These are phyloP conservation scores for Cymbopogon flexuosus DNA, from an alignment of 202 grass and related monocot species.

Conservation along the genomic window DNA sequence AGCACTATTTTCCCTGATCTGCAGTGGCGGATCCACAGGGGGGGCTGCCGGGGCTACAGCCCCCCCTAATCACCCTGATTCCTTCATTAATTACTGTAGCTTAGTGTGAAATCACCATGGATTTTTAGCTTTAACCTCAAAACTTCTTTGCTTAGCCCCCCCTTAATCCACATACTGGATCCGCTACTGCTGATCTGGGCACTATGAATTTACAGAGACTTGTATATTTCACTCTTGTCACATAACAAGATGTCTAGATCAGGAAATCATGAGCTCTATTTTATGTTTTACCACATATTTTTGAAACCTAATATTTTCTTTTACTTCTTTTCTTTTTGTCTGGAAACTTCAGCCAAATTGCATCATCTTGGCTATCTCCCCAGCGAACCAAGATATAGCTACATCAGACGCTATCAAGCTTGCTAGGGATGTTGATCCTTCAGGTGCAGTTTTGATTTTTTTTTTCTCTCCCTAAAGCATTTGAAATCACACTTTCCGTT, in stretches of 20 bases:
- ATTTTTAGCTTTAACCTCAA: too few relatives aligned
- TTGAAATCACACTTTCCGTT: conserved; percentile 21
- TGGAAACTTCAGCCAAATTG: conserved; percentile 66
- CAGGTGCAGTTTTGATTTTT: conserved; percentile 42
- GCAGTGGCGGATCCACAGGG: too few relatives aligned
- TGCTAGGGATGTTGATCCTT: conserved; percentile 94
- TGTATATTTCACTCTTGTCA: not conserved
- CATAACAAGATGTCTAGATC: not conserved
- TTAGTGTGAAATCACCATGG: too few relatives aligned
- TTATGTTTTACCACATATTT: not conserved
- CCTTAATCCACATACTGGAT: too few relatives aligned
- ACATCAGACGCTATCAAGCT: conserved; percentile 97
- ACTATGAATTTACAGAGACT: not conserved
- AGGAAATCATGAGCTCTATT: not conserved
- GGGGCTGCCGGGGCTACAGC: too few relatives aligned
- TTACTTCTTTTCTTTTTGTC: conserved; percentile 28
- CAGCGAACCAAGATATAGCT: conserved; percentile 99
- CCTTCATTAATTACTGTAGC: too few relatives aligned
- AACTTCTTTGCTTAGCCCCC: too few relatives aligned
- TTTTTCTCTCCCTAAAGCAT: not conserved
- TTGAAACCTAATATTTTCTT: not conserved
- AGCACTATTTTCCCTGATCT: too few relatives aligned
- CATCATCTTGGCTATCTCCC: conserved; percentile 97
- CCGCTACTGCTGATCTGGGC: not conserved
- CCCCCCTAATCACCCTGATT: too few relatives aligned